phyloP scores from a whole-genome alignment of 2,329 filamentous ascomycete species.

The Elsinoe fawcettii region DNA sequence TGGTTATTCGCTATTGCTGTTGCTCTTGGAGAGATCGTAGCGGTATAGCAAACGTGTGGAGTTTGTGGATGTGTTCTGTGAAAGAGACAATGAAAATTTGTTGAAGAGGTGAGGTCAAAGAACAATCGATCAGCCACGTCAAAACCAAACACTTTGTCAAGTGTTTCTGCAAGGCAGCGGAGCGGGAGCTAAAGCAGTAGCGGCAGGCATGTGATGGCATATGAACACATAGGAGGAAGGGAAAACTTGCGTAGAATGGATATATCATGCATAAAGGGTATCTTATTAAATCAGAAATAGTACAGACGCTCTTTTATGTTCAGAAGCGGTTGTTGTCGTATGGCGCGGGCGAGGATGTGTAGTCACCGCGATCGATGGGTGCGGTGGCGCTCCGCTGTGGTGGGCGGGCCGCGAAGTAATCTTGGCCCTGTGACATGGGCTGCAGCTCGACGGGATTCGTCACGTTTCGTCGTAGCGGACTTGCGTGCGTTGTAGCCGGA shows the following conservation, averaged over 20 bases:
- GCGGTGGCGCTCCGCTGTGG: constrained; percentile 17
- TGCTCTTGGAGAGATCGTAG: background rate
- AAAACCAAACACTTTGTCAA: background rate
- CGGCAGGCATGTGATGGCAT: background rate
- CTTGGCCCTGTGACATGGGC: constrained; percentile 1
- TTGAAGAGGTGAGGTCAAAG: constrained; percentile 1
- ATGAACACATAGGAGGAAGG: background rate
- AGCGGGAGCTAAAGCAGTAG: background rate
- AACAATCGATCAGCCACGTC: background rate
- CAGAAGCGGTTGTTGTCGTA: constrained; percentile 10
- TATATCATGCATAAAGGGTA: constrained; percentile 9
- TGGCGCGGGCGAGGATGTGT: background rate
- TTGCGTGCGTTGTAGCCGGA: constrained; percentile 1
- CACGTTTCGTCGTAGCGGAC: constrained; percentile 10
- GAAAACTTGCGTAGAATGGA: background rate
- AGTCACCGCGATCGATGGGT: constrained; percentile 12
- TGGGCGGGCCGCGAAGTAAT: background rate
- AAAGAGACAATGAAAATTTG: background rate
- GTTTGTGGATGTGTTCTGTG: background rate
- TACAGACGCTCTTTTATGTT: constrained; percentile 12
- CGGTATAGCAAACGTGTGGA: background rate
- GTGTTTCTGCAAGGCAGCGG: background rate
- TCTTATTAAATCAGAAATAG: constrained; percentile 13
- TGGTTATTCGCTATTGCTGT: background rate
- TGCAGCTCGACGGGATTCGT: constrained; percentile 16